phyloP scores from a whole-genome alignment of 78 protist genomes.

The Bigelowiella natans region DNA sequence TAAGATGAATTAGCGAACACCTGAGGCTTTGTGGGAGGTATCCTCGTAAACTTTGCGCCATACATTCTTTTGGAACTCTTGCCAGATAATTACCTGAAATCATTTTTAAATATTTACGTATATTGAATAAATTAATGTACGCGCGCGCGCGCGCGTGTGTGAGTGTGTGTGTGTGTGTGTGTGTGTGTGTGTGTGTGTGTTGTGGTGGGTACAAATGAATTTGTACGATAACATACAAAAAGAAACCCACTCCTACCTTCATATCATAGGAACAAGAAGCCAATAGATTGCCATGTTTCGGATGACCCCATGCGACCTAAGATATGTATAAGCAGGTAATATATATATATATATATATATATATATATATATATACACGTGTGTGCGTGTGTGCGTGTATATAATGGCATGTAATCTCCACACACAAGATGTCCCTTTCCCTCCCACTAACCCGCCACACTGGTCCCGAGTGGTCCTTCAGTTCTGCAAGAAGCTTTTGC shows the following conservation, averaged over 20 bases:
- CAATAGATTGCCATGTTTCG: conserved; percentile 82
- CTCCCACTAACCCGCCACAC: not conserved
- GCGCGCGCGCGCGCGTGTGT: not conserved
- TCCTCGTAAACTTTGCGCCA: not conserved
- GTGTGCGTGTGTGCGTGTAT: no score
- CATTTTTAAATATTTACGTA: not conserved
- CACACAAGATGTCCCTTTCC: not conserved
- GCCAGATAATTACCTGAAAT: not conserved
- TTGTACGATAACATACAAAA: not conserved
- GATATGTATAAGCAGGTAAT: not conserved
- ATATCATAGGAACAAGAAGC: conserved; percentile 90
- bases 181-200: not conserved
- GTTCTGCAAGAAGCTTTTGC: conserved; percentile 41
- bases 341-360: not conserved
- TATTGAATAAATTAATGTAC: not conserved
- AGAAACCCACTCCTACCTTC: conserved; percentile 73
- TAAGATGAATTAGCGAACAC: not conserved
- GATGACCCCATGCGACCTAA: conserved; percentile 93
- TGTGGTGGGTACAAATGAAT: not conserved
- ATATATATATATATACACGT: no score
- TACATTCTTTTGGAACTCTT: not conserved
- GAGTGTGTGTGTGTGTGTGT: not conserved
- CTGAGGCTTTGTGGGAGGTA: not conserved
- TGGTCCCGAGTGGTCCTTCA: conserved; percentile 26
- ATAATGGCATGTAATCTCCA: no score